Conservation (phyloP, 768 basidiomycete species). For the Pleurotus cornucopiae region DNA sequence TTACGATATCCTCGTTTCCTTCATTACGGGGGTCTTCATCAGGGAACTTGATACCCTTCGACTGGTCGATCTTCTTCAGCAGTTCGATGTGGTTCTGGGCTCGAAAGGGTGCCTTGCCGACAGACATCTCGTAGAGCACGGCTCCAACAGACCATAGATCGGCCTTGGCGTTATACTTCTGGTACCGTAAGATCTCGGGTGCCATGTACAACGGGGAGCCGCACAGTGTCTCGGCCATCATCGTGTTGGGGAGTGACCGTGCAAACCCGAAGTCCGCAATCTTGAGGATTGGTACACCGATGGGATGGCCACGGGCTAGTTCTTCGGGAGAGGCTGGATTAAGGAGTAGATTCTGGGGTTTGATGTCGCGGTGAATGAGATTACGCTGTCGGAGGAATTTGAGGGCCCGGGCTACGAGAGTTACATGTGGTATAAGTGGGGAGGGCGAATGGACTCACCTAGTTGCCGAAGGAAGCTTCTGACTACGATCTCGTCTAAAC, state of each 20-base stretch:
- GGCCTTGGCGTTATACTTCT: slow-evolving; percentile 97
- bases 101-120: slow-evolving; percentile 91
- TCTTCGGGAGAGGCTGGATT: slow-evolving; percentile 80
- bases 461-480: slow-evolving; percentile 91
- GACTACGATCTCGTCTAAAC: slow-evolving; percentile 85
- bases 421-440: slow-evolving; percentile 1
- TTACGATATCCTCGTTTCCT: slow-evolving; percentile 44
- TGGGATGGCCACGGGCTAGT: slow-evolving; percentile 80
- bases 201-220: slow-evolving; percentile 99
- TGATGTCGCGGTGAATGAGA: slow-evolving; percentile 95
- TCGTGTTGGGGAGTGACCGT: slow-evolving; percentile 81
- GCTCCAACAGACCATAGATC: slow-evolving; percentile 99
- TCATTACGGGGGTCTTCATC: slow-evolving; percentile 75
- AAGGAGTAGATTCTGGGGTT: slow-evolving; percentile 91
- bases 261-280: slow-evolving; percentile 99
- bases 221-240: slow-evolving; percentile 97
- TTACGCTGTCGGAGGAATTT: slow-evolving; percentile 87
- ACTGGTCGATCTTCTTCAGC: slow-evolving; percentile 85
- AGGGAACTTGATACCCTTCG: slow-evolving; percentile 91
- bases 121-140: slow-evolving; percentile 92
- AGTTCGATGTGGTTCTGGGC: slow-evolving; percentile 96
- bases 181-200: slow-evolving; percentile 93
- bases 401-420: slow-evolving; percentile 75
- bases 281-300: slow-evolving; percentile 92
- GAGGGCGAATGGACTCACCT: slow-evolving; percentile 40